Conservation (phyloP, 805 yeast species). For the Schizosaccharomyces japonicus region DNA sequence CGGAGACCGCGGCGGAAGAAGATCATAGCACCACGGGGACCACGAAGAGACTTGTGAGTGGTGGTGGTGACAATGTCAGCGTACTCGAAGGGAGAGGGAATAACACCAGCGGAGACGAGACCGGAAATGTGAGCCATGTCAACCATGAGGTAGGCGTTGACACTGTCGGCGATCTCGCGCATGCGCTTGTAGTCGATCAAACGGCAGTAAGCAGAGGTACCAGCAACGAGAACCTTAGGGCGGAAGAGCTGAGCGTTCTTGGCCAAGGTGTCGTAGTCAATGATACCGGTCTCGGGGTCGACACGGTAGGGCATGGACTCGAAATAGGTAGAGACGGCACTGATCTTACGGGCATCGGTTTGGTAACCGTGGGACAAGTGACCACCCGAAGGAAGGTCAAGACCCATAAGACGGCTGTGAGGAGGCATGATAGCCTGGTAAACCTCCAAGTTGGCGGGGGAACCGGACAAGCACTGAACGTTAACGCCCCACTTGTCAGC, state of each 20-base stretch:
- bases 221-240: conserved; percentile 88
- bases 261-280: conserved; percentile 74
- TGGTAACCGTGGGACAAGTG: conserved; percentile 95
- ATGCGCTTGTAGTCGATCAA: conserved; percentile 72
- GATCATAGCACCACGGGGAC: conserved; percentile 97
- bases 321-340: conserved; percentile 78
- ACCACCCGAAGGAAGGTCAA: conserved; percentile 95
- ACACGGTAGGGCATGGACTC: conserved; percentile 95
- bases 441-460: conserved; percentile 86
- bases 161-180: conserved; percentile 73
- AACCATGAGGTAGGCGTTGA: conserved; percentile 74
- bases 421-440: conserved; percentile 73
- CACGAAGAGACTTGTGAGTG: conserved; percentile 91
- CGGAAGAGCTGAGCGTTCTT: conserved; percentile 66
- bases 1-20: conserved; percentile 89
- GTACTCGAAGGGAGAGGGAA: conserved; percentile 75
- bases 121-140: conserved; percentile 99
- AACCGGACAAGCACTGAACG: conserved; percentile 85
- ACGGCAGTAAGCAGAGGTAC: conserved; percentile 89
- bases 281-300: conserved; percentile 62
- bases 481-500: conserved; percentile 89
- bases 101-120: conserved; percentile 79
- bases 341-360: conserved; percentile 69
- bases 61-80: conserved; percentile 95
- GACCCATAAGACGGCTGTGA: conserved; percentile 88